These are phyloP conservation scores for Alnus rubra DNA, from an alignment of 306 rosid genomes.

Conservation along the genomic window DNA sequence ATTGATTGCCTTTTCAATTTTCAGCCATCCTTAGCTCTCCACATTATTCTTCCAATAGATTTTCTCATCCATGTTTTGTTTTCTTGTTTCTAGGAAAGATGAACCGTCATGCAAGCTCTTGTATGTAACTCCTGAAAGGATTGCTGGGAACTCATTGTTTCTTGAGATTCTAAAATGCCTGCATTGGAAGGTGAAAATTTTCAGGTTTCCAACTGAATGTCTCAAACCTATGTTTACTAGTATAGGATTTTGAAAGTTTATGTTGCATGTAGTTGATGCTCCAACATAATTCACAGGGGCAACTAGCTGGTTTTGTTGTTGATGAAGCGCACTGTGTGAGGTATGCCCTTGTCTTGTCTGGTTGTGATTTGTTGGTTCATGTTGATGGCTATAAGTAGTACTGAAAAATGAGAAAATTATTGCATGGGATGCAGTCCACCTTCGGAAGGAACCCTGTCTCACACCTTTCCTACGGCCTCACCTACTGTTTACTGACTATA, in stretches of 20 bases:
- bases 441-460: conserved; percentile 22
- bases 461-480: conserved; percentile 9
- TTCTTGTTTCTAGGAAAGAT: conserved; percentile 64
- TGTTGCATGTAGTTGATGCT: conserved; percentile 30
- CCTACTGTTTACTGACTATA: not conserved
- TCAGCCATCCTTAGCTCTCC: not conserved
- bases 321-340: conserved; percentile 99
- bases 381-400: conserved; percentile 7
- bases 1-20: conserved; percentile 1
- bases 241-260: conserved; percentile 21
- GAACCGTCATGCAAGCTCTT: conserved; percentile 95
- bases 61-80: conserved; percentile 13
- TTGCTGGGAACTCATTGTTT: conserved; percentile 74
- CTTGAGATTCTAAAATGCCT: conserved; percentile 67
- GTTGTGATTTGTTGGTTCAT: conserved; percentile 11
- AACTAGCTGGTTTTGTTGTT: conserved; percentile 81
- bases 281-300: conserved; percentile 66
- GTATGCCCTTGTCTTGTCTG: conserved; percentile 45
- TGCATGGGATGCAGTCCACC: conserved; percentile 21
- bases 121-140: conserved; percentile 97
- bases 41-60: conserved; percentile 23
- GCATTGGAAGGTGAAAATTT: conserved; percentile 63
- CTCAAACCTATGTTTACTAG: conserved; percentile 12
- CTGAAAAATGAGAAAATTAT: conserved; percentile 1
- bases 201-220: conserved; percentile 27